Conservation (phyloP, 2,329 filamentous ascomycete genomes). For the Sclerotinia glacialis region DNA sequence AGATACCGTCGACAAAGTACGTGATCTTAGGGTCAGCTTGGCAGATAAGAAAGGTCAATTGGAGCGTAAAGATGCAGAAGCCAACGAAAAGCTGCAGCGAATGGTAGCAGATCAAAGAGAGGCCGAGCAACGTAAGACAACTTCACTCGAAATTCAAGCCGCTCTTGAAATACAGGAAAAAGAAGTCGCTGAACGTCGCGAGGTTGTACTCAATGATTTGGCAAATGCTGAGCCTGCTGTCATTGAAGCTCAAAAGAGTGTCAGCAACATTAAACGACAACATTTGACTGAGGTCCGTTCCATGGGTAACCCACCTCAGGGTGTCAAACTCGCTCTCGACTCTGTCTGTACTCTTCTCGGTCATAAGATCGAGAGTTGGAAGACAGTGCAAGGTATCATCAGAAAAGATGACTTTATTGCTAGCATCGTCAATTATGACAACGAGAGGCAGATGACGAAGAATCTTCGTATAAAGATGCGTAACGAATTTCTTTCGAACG, state of each 20-base stretch:
- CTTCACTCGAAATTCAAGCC: constrained; percentile 83
- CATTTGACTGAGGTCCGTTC: constrained; percentile 96
- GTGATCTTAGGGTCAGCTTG: constrained; percentile 83
- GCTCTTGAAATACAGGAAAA: constrained; percentile 86
- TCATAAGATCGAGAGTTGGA: constrained; percentile 88
- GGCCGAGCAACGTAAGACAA: constrained; percentile 85
- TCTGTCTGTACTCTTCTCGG: constrained; percentile 95
- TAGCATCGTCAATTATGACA: constrained; percentile 96
- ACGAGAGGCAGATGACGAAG: constrained; percentile 90
- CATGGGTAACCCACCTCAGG: constrained; percentile 87
- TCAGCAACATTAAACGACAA: constrained; percentile 97
- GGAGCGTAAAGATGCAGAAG: constrained; percentile 89
- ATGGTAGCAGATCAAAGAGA: constrained; percentile 97
- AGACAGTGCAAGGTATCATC: constrained; percentile 81
- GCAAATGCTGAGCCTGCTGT: constrained; percentile 92
- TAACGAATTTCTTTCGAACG: constrained; percentile 84
- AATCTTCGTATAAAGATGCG: constrained; percentile 82
- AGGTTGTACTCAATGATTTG: constrained; percentile 83
- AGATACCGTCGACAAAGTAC: constrained; percentile 96
- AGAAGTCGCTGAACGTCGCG: constrained; percentile 77
- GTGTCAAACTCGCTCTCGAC: constrained; percentile 88
- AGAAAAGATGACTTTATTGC: constrained; percentile 95
- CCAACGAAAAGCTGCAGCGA: constrained; percentile 93
- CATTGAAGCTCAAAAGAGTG: constrained; percentile 87
- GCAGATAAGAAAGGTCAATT: constrained; percentile 93